Evolutionary conservation across 2,329 filamentous ascomycete genomes (phyloP), one percentile per base, ranked within the genome.

Genomic region (Xylaria sp.): DNA sequence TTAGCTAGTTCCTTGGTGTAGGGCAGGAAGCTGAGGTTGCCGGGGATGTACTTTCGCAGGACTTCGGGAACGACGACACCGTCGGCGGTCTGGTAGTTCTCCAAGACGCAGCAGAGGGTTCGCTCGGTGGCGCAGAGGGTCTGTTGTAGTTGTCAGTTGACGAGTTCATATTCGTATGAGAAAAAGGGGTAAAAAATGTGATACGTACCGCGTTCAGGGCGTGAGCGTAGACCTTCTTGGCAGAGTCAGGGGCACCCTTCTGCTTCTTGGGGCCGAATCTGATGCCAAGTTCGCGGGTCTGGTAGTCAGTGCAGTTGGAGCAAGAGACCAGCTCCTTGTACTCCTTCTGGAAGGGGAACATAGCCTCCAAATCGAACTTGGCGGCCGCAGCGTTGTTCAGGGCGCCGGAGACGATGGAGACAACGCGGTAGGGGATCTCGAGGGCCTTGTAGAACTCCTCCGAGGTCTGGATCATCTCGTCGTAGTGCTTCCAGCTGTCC

Each of bases 361-460:
- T 96, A 2, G 94, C 93, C 75, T 99, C 94, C 19, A 99, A 82
- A 71, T 99, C 94, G 73, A 88, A 92, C 78, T 99, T 99, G 83
- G 96, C 97, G 34, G 91, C 80, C 3, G 88, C 88, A 1, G 89
- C 89, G 68, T 92, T 95, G 78, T 96, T 96, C 70, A 99, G 78
- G 0, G 94, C 94, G 3, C 93, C 93, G n/a, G 91, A 96, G 59
- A 97, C 94, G 65, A 99, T 99, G 57, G 89, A 87, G 8, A 97
- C 90, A 18, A 99, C 86, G 65, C 90, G 91, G 78, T 97, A 97
- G 0, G 94, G 92, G 48, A 99, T 82, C 0, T 87, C 86, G 8
- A 99, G 83, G 16, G 89, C 91, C 79, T 96, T 83, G 80, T 97
- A 97, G 75, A 99, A 99, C 68, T 94, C 92, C 75, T 99, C 93